Evolutionary conservation across 257 asterid genomes (phyloP).

Genomic region (Petunia secreta): DNA sequence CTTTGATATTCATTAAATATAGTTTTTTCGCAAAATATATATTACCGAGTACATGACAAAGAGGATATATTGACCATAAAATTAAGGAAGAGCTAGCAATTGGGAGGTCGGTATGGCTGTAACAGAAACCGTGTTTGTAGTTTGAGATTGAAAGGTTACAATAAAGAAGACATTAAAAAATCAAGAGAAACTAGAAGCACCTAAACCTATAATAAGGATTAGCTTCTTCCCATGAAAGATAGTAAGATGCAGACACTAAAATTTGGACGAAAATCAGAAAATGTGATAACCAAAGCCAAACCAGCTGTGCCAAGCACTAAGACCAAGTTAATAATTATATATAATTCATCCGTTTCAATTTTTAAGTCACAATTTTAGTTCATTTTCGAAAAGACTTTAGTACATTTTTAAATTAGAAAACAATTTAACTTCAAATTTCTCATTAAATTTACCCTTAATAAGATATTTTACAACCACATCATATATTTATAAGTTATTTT

Average conservation of each 20-base stretch:
- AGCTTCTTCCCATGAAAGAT: background rate
- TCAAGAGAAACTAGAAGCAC: background rate
- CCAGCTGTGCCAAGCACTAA: background rate
- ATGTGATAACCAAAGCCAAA: background rate
- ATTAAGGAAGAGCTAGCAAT: background rate
- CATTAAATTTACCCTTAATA: too few species aligned
- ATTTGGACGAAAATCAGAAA: conserved; percentile 9
- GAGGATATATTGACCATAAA: background rate
- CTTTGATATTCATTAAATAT: too few species aligned
- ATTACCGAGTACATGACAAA: background rate
- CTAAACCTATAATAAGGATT: background rate
- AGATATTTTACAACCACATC: too few species aligned
- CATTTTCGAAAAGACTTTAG: too few species aligned
- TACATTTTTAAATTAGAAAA: too few species aligned
- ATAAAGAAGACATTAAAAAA: background rate
- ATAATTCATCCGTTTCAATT: too few species aligned
- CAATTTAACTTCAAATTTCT: too few species aligned
- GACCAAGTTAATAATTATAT: too few species aligned
- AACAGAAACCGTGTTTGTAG: background rate
- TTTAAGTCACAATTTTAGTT: too few species aligned
- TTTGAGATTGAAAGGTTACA: background rate
- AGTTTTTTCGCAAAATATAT: too few species aligned
- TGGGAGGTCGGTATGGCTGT: background rate
- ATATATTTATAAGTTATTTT: too few species aligned
- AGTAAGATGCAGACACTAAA: too few species aligned